A percentile compares a stretch with the other conserved stretches of the same genome.
Conservation (phyloP, 306 rosid genomes). For the Myrica gale region DNA sequence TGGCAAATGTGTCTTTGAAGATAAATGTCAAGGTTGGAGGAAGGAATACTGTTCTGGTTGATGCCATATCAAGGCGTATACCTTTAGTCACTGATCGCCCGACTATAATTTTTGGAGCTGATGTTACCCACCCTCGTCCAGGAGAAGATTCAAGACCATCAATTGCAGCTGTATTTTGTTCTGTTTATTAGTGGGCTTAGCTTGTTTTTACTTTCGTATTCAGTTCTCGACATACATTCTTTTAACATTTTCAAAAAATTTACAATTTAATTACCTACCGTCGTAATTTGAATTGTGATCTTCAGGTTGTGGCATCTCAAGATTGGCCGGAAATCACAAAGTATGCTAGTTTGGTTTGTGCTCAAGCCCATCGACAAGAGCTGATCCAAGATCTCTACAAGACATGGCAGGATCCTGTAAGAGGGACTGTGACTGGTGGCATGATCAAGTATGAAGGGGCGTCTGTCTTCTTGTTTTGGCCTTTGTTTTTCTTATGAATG, state of each 20-base stretch:
- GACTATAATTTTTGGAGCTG: slow-evolving; percentile 97
- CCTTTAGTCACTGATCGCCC: slow-evolving; percentile 92
- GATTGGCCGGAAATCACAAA: slow-evolving; percentile 98
- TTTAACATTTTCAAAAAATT: background rate
- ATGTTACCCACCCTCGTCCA: slow-evolving; percentile 98
- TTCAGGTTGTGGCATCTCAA: slow-evolving; percentile 98
- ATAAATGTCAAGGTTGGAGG: slow-evolving; percentile 98
- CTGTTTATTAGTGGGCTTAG: background rate
- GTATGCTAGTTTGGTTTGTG: slow-evolving; percentile 94
- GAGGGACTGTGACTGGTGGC: slow-evolving; percentile 86
- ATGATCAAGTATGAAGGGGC: slow-evolving; percentile 67
- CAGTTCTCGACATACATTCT: background rate
- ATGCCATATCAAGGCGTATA: slow-evolving; percentile 83
- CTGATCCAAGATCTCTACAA: slow-evolving; percentile 89
- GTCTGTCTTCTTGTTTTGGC: background rate
- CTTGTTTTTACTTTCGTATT: background rate
- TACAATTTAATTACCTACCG: background rate
- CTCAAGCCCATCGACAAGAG: slow-evolving; percentile 97
- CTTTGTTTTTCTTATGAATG: background rate
- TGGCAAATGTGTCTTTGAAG: slow-evolving; percentile 88
- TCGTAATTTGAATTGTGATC: background rate
- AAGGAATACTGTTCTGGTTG: slow-evolving; percentile 90
- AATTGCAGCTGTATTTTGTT: slow-evolving; percentile 79
- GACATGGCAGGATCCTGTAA: slow-evolving; percentile 90
- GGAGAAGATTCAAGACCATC: slow-evolving; percentile 99